Conservation (phyloP, 2,329 filamentous ascomycete species). For the Aspergillus pseudoviridinutans region DNA sequence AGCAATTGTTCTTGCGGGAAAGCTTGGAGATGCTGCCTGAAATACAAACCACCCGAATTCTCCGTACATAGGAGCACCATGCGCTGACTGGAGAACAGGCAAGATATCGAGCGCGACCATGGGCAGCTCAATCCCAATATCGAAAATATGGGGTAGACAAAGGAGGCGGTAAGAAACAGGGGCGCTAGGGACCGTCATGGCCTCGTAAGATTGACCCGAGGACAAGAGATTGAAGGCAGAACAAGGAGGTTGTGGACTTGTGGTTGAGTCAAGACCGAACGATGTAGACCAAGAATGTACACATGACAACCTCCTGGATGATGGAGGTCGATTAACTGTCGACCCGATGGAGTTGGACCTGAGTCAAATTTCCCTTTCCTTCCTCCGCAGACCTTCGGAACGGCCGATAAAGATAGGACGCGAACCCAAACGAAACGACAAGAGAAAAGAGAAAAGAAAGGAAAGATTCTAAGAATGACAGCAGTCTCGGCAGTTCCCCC, state of each 20-base stretch:
- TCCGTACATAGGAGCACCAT: background rate
- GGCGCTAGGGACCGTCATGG: background rate
- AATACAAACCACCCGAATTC: background rate
- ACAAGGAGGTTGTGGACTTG: background rate
- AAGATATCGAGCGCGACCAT: background rate
- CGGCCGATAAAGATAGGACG: background rate
- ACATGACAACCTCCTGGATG: background rate
- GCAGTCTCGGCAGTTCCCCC: background rate
- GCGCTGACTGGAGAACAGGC: background rate
- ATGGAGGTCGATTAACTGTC: background rate
- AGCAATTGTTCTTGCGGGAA: background rate
- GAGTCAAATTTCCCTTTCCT: background rate
- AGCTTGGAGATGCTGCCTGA: background rate
- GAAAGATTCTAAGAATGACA: background rate
- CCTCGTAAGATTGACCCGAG: background rate
- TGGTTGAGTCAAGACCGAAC: background rate
- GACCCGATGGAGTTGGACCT: background rate
- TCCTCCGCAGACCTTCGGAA: background rate
- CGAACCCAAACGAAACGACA: background rate
- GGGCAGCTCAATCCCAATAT: background rate
- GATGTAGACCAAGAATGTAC: background rate
- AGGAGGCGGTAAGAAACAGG: background rate
- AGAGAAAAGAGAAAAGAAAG: background rate
- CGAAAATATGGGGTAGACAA: background rate
- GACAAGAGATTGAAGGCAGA: background rate